A percentile compares a stretch with the other conserved stretches of the same genome.
phyloP scores from a whole-genome alignment of 2,329 filamentous ascomycete species.

The Raffaelea arxii region DNA sequence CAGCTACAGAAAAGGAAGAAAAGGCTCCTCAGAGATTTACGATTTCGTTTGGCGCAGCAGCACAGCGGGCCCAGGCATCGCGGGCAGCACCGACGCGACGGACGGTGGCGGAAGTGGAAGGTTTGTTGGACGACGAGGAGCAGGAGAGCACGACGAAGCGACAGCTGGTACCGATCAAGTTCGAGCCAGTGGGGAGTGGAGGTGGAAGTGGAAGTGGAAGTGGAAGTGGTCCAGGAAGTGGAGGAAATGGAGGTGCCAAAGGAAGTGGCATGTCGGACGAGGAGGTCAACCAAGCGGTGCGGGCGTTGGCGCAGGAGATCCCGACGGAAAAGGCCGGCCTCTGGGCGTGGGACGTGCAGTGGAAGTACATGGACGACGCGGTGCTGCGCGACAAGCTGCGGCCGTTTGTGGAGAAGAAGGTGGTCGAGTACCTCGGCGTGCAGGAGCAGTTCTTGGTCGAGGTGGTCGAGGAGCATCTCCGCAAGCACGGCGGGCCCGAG shows the following conservation, averaged over 20 bases:
- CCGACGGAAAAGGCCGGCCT: constrained; percentile 77
- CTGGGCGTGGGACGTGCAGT: constrained; percentile 88
- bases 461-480: constrained; percentile 79
- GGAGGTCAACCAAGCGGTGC: constrained; percentile 72
- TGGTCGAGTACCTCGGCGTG: constrained; percentile 90
- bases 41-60: constrained; percentile 80
- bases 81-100: constrained; percentile 52
- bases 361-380: constrained; percentile 78
- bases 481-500: constrained; percentile 63
- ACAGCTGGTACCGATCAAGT: constrained; percentile 73
- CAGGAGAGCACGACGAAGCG: constrained; percentile 58
- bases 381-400: constrained; percentile 78
- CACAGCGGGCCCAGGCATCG: constrained; percentile 58
- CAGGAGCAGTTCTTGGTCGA: constrained; percentile 95
- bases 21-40: constrained; percentile 73
- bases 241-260: too few species aligned
- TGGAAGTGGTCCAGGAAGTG: too few species aligned
- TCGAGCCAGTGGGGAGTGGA: constrained; percentile 63
- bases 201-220: too few species aligned
- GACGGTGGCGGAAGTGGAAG: constrained; percentile 89
- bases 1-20: neutral
- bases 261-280: constrained; percentile 69
- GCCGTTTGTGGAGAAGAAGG: constrained; percentile 96
- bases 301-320: constrained; percentile 79
- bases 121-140: constrained; percentile 89